Base-by-base conservation (phyloP, 768 basidiomycete genomes). In the Agrocybe praecox region DNA sequence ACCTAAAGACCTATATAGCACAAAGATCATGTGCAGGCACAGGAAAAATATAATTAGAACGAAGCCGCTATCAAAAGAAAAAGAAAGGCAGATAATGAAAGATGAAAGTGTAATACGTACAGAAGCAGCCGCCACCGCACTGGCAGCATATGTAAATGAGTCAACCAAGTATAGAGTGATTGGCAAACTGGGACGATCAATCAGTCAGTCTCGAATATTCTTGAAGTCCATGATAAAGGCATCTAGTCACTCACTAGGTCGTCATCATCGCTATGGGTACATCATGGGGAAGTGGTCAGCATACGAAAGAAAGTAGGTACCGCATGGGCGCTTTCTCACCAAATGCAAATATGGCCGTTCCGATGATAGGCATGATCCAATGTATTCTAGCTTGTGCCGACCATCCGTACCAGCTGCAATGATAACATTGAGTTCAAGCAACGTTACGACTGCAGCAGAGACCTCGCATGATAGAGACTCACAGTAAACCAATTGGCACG, bases 301-400 rank as follows among this genome's bases (percentile, higher is more conserved):
- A 51, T 7, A 42, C 18, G 6, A 15, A 43, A n/a, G n/a, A n/a
- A n/a, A n/a, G n/a, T n/a, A n/a, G n/a, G n/a, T n/a, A n/a, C n/a
- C n/a, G n/a, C n/a, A 12, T 9, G 22, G 15, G n/a, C n/a, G 22
- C 6, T n/a, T 17, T 14, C 51, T 15, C 36, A n/a, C 69, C 69
- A 55, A 88, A 87, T 6, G 83, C 82, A 57, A 79, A 86, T 44
- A 87, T 81, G 6, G 75, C 78, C 1, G 87, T 77, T 4, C 85
- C 86, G 50, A 80, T 73, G 60, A 90, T 88, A 19, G 89, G 89
- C 85, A 90, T 85, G 40, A 90, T 88, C 88, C 88, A 90, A 62
- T 90, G 88, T 0, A 83, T 59, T 46, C 70, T 70, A 0, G 83
- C 81, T 56, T 87, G 74, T 6, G 89, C 89, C 15, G 89, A 88